A percentile compares a stretch with the other conserved stretches of the same genome.
These are phyloP conservation scores for Pharnaceum exiguum DNA, from an alignment of 148 eudicot species.

Conservation along the genomic window DNA sequence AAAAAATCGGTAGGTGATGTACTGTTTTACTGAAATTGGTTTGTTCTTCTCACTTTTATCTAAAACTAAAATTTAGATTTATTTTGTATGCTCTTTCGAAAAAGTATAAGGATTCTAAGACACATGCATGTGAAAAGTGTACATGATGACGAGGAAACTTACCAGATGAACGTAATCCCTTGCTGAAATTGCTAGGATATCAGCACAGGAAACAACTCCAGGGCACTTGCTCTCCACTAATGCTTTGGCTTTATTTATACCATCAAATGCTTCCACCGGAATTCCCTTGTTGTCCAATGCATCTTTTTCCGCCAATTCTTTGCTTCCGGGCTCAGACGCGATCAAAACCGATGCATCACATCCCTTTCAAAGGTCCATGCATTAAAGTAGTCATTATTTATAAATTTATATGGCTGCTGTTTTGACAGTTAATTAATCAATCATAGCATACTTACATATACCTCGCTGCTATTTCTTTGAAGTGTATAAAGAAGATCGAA, in stretches of 20 bases:
- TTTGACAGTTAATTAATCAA: too few relatives aligned
- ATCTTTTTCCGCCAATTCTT: conserved; percentile 60
- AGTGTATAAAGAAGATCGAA: too few relatives aligned
- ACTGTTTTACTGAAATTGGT: too few relatives aligned
- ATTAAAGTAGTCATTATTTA: background rate
- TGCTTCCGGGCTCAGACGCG: conserved; percentile 50
- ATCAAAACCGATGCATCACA: conserved; percentile 86
- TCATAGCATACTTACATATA: too few relatives aligned
- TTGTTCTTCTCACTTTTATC: too few relatives aligned
- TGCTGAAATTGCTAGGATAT: conserved; percentile 74
- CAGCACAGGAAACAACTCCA: conserved; percentile 87
- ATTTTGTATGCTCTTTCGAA: too few relatives aligned
- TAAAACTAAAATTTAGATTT: too few relatives aligned
- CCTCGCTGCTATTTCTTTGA: too few relatives aligned
- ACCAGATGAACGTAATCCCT: conserved; percentile 84
- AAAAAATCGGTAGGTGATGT: too few relatives aligned
- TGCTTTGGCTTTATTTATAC: conserved; percentile 60
- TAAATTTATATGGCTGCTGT: background rate
- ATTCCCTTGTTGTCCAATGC: conserved; percentile 71
- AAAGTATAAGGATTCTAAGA: too few relatives aligned
- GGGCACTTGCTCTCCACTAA: conserved; percentile 82
- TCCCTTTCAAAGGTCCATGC: conserved; percentile 48
- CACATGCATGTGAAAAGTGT: background rate
- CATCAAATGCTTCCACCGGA: conserved; percentile 59
- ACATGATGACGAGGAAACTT: conserved; percentile 2